phyloP scores from a whole-genome alignment of 1,284 basidiomycete genomes.

The Trichosporon sp. region DNA sequence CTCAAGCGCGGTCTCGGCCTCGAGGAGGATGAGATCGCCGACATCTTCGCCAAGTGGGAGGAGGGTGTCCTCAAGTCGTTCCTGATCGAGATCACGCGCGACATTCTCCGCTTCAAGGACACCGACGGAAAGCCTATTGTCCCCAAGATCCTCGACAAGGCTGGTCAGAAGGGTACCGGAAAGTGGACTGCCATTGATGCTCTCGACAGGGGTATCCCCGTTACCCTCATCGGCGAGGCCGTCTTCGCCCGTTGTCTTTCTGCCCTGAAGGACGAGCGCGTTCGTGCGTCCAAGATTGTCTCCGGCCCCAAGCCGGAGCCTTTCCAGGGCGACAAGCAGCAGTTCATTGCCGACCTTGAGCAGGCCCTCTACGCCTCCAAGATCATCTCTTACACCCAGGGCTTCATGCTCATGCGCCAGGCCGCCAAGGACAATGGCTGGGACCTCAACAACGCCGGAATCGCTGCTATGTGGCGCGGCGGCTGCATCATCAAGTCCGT shows the following conservation, averaged over 20 bases:
- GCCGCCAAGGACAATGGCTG: constrained; percentile 85
- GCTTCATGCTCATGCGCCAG: constrained; percentile 99
- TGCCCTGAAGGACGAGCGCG: constrained; percentile 95
- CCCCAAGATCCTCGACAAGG: constrained; percentile 89
- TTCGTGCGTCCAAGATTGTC: constrained; percentile 85
- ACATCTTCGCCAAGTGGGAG: constrained; percentile 91
- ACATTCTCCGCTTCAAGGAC: constrained; percentile 94
- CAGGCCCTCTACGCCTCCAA: constrained; percentile 99
- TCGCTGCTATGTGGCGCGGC: constrained; percentile 99
- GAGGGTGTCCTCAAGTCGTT: constrained; percentile 98
- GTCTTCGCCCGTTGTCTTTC: constrained; percentile 99
- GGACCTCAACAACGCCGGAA: constrained; percentile 73
- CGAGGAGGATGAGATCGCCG: constrained; percentile 76
- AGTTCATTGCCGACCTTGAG: constrained; percentile 95
- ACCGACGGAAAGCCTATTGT: constrained; percentile 81
- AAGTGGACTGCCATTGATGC: constrained; percentile 99
- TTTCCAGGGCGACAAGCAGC: constrained; percentile 97
- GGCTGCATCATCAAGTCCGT: constrained; percentile 98
- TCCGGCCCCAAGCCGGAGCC: constrained; percentile 82
- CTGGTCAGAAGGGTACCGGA: constrained; percentile 99
- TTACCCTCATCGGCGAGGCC: constrained; percentile 98
- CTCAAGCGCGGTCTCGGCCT: constrained; percentile 93
- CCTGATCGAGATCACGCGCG: constrained; percentile 96
- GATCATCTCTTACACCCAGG: constrained; percentile 98
- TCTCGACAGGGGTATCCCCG: constrained; percentile 88